Evolutionary conservation across 352 stramenopile species (phyloP), one percentile per base, ranked within the genome.

Genomic region (Phytophthora vignae): DNA sequence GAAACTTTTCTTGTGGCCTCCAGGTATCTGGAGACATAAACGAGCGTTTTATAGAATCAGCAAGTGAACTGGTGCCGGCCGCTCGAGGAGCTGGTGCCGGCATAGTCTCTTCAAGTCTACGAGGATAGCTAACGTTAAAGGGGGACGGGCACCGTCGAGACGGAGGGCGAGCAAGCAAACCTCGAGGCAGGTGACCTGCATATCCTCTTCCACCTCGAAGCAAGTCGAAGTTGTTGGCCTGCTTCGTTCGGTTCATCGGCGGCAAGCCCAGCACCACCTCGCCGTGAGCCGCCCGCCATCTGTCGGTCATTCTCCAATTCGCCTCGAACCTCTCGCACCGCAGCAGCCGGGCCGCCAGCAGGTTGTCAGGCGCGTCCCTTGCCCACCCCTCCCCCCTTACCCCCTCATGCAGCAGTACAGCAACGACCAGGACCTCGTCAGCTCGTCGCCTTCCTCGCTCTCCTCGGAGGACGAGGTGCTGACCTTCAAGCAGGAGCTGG

Each of bases 401-500:
- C 50, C 29, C 49, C 48, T 60, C 60, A 77, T 77, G 70, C 70
- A 77, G 70, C 65, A 74, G 60, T 48, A 55, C 68, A 60, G 55
- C 40, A 48, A 48, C 38, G 55, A 52, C 55, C 55, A 74, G 40
- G 49, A 66, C 55, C 59, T 68, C 36, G 58, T 74, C 22, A 75
- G 69, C 58, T 59, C 49, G 55, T 64, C 59, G 42, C 59, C 73
- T 55, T 68, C 68, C 40, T 74, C 73, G 52, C 61, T 69, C 31
- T 71, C 60, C 53, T 15, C 27, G 4, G 69, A 64, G 48, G 62
- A 78, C 65, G 70, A 81, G 25, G 70, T 42, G 64, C 44, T 72
- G 31, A 61, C 55, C 25, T 65, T 79, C 63, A 78, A 77, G 46
- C 67, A 78, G 57, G 74, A 82, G 50, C n/a, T 72, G 4, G 59